Evolutionary conservation across 148 eudicot genomes (phyloP).

Genomic region (Heliamphora exappendiculata): DNA sequence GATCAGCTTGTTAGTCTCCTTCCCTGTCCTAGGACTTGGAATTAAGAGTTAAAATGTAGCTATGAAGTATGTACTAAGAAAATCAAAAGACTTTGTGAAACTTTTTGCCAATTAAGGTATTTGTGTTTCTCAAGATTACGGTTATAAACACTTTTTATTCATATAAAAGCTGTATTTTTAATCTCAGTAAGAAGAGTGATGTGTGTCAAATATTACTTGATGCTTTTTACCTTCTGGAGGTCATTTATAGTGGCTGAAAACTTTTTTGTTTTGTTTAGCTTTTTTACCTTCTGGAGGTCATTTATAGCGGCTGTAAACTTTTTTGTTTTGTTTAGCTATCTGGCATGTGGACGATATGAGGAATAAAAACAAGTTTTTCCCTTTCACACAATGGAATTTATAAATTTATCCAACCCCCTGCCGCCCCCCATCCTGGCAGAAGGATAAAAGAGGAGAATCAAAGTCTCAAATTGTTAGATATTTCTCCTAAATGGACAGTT

Average conservation of each 20-base stretch:
- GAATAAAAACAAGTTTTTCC: neutral
- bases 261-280: neutral
- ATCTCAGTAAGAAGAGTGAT: neutral
- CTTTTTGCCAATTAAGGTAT: neutral
- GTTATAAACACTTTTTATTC: no score
- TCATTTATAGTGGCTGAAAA: neutral
- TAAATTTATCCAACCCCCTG: no score
- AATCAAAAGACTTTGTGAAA: neutral
- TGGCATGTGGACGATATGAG: neutral
- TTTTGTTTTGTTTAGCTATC: no score
- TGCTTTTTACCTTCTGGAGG: neutral
- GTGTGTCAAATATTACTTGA: neutral
- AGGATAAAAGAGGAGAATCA: no score
- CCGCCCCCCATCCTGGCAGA: no score
- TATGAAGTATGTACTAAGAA: neutral
- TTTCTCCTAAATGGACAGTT: no score
- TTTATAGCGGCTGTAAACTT: neutral
- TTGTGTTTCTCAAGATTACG: neutral
- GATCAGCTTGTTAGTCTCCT: neutral
- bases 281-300: neutral
- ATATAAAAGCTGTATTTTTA: no score
- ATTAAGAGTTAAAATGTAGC: neutral
- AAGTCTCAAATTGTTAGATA: no score
- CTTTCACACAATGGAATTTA: no score
- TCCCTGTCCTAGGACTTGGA: no score